Evolutionary conservation across 495 filamentous ascomycete genomes (phyloP), one percentile per base, ranked within the genome.

Genomic region (Aspergillus asperescens): DNA sequence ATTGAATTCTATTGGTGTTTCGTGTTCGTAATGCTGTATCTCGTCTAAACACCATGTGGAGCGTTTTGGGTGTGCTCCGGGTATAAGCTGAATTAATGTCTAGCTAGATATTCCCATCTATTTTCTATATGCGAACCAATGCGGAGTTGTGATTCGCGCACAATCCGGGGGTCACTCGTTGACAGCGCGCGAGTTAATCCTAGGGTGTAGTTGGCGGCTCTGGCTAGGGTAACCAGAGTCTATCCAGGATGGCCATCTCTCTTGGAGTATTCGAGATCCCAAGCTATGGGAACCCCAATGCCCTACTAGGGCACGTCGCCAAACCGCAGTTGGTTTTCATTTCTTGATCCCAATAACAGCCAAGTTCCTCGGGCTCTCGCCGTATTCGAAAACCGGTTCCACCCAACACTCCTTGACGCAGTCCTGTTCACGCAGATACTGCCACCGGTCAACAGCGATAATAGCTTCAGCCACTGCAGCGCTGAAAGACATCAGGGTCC

Each of bases 401-500:
- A 96, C 90, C 93, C 93, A 98, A 53, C 77, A 82, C 55, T 89
- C 80, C 56, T 78, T 75, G 29, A 90, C 73, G 7, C 54, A 63
- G 29, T 69, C 67, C 57, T 94, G 85, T 63, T 98, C 92, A 39
- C 72, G 82, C 50, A 98, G 73, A 68, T 87, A 98, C 48, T 89
- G 74, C 89, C 89, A 97, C 35, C 93, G 75, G 75, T 98, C 93
- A 27, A 90, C 83, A 29, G 96, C 89, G 63, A 98, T 90, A 46
- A 90, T 69, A 22, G 88, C 87, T 70, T 98, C 93, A 24, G 92
- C 83, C 12, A 96, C 83, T 8, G 80, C 80, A 7, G 94, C 88
- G 61, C 89, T 93, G 62, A 95, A 96, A 2, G 93, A 89, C 92
- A 97, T 97, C 61, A 98, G 68, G 58, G 78, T 88, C 93, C 93